Evolutionary conservation across 2,329 filamentous ascomycete genomes (phyloP), one percentile per base, ranked within the genome.

Genomic region (Arthrobotrys sphaeroides): DNA sequence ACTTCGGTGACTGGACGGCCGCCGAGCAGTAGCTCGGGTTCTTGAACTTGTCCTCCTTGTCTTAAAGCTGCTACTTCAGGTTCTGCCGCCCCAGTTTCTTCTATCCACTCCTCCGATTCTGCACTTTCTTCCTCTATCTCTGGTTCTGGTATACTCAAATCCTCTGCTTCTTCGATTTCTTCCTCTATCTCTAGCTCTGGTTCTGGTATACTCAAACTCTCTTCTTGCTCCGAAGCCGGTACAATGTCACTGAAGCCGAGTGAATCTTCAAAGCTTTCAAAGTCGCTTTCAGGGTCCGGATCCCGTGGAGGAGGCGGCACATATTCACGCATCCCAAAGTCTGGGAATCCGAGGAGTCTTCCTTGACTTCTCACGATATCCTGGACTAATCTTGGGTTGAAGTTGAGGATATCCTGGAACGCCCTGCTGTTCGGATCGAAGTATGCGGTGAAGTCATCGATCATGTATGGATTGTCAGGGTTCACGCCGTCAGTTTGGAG

Each of bases 381-480:
- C 26, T 57, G 36, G 22, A 69, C 43, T 3, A 61, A 16, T 6
- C 43, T 20, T 3, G 65, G 65, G 20, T 69, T 55, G 33, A 69
- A 61, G 2, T 31, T 22, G 1, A 33, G 6, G 13, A 68, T 49
- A 24, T 59, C 65, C 10, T 59, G 42, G 9, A 68, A 28, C 1
- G 51, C 47, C n/a, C 20, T 9, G 12, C 65, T 42, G 2, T 51
- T n/a, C 2, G 40, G 53, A 28, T 69, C 33, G 22, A 60, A 55
- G 31, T 57, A 47, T 28, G 16, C 20, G n/a, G 18, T 13, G 10
- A 65, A 31, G 18, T 65, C 24, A 3, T 36, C 9, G 7, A 65
- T 53, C 7, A 65, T 16, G 18, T 10, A 10, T 9, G 60, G 61
- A 33, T 65, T 20, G 12, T 42, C 26, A 1, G 60, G 60, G 31